Conservation (phyloP, 805 yeast species). For the Candida suzukii region DNA sequence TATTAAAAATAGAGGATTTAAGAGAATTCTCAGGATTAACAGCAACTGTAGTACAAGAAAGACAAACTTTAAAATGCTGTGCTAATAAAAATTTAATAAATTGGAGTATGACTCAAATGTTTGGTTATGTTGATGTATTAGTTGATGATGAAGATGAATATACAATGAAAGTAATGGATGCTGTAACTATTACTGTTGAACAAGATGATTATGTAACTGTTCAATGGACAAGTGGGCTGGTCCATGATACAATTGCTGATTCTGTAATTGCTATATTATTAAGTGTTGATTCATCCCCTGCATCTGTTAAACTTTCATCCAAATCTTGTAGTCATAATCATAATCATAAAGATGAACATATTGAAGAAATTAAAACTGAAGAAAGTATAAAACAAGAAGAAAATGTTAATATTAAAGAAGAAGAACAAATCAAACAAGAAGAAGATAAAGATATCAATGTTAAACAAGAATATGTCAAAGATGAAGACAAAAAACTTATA, state of each 20-base stretch:
- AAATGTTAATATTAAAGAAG: constrained; percentile 5
- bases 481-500: constrained; percentile 3
- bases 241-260: constrained; percentile 93
- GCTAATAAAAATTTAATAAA: constrained; percentile 75
- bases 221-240: constrained; percentile 85
- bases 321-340: constrained; percentile 40
- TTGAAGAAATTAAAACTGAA: constrained; percentile 4
- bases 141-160: constrained; percentile 46
- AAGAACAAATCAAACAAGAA: not conserved
- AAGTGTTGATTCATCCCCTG: constrained; percentile 91
- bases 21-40: constrained; percentile 84
- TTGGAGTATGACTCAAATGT: constrained; percentile 95
- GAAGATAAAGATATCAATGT: not conserved
- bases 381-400: constrained; percentile 13
- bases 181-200: constrained; percentile 43
- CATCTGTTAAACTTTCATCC: constrained; percentile 84
- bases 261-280: constrained; percentile 83
- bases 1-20: constrained; percentile 79
- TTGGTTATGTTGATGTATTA: constrained; percentile 68
- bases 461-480: constrained; percentile 2
- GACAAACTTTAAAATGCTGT: constrained; percentile 69
- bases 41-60: constrained; percentile 76
- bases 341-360: constrained; percentile 16
- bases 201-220: constrained; percentile 50
- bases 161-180: constrained; percentile 56